Evolutionary conservation across 129 eudicot species (phyloP).

Genomic region (Centrapalus pauciflorus): DNA sequence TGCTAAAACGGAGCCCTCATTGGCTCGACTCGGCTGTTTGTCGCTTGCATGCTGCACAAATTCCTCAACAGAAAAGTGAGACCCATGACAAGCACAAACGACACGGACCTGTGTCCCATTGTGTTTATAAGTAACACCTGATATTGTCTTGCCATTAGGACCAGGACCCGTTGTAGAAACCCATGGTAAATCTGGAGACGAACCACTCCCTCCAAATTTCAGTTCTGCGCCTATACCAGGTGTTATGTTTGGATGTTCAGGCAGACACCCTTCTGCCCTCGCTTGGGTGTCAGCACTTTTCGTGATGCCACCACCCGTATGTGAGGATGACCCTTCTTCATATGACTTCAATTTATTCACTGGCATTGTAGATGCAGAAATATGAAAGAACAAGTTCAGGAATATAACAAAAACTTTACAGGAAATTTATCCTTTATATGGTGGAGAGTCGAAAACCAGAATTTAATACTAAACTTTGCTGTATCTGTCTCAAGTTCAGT

Average conservation of each 20-base stretch:
- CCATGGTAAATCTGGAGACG: constrained; percentile 92
- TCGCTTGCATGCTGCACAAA: constrained; percentile 80
- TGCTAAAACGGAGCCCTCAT: constrained; percentile 35
- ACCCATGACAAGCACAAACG: constrained; percentile 97
- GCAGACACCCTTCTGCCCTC: constrained; percentile 42
- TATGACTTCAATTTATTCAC: constrained; percentile 35
- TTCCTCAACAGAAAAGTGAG: constrained; percentile 92
- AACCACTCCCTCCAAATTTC: constrained; percentile 88
- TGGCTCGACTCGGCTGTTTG: constrained; percentile 44
- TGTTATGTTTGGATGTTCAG: constrained; percentile 66
- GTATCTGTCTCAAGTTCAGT: too few relatives aligned
- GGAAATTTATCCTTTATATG: too few relatives aligned
- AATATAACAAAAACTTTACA: neutral
- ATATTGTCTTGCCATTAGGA: constrained; percentile 83
- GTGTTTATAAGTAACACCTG: constrained; percentile 85
- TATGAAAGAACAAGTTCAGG: neutral
- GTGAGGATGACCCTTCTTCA: constrained; percentile 62
- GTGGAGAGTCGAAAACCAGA: too few relatives aligned
- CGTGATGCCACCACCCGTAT: constrained; percentile 35
- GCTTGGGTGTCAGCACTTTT: constrained; percentile 36
- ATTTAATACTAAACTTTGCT: too few relatives aligned
- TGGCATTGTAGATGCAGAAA: constrained; percentile 31
- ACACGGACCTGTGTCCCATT: constrained; percentile 74
- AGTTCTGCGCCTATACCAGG: constrained; percentile 86
- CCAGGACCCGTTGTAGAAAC: constrained; percentile 92